phyloP scores from a whole-genome alignment of 495 filamentous ascomycete species.

The Parathielavia appendiculata region DNA sequence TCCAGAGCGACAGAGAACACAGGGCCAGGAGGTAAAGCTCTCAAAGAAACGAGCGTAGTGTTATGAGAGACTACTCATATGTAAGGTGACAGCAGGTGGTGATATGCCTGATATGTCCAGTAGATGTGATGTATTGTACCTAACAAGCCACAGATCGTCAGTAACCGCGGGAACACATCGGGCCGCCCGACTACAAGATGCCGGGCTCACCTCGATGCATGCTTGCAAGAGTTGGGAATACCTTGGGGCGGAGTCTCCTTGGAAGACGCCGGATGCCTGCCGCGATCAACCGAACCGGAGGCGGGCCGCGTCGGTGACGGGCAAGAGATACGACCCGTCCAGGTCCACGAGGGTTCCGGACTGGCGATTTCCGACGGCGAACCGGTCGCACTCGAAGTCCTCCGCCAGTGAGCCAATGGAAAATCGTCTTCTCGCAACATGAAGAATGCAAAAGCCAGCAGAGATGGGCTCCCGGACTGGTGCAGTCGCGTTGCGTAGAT shows the following conservation, averaged over 20 bases:
- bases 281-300: neutral
- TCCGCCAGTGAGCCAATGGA: conserved; percentile 18
- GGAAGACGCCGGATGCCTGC: neutral
- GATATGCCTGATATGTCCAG: no score
- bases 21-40: neutral
- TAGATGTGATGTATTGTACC: no score
- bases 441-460: conserved; percentile 5
- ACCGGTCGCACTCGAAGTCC: conserved; percentile 24
- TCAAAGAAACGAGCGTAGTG: neutral
- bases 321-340: neutral
- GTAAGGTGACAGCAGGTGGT: no score
- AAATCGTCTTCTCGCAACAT: conserved; percentile 18
- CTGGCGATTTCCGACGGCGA: conserved; percentile 7
- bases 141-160: no score
- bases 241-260: neutral
- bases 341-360: neutral
- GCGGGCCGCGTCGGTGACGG: conserved; percentile 12
- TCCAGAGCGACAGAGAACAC: neutral
- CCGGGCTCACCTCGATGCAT: neutral
- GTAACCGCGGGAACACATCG: no score
- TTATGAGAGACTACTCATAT: neutral
- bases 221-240: neutral
- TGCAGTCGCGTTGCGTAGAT: neutral
- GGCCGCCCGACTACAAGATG: no score
- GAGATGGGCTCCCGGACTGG: neutral